Conservation (phyloP, 169 alveolate species). For the Ichthyophthirius multifiliis region DNA sequence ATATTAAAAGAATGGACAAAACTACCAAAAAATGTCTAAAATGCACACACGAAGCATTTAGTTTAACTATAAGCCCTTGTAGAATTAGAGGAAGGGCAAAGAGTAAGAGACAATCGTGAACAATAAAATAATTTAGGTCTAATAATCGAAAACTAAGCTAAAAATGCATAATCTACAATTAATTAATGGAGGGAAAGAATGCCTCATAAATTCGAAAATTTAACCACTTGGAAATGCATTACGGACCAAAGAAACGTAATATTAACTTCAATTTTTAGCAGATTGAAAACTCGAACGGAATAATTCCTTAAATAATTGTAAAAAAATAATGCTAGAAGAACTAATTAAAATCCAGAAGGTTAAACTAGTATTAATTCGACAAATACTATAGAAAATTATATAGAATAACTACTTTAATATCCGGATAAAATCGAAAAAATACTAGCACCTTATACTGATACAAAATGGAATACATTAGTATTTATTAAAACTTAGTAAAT, state of each 20-base stretch:
- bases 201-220: background rate
- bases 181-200: slow-evolving; percentile 8
- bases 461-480: background rate
- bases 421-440: background rate
- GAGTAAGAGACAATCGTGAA: background rate
- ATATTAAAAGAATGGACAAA: background rate
- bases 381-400: too few relatives aligned
- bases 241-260: background rate
- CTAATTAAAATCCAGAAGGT: too few relatives aligned
- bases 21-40: background rate
- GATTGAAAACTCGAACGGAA: too few relatives aligned
- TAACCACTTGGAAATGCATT: background rate
- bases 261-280: background rate
- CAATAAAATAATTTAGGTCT: background rate
- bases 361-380: too few relatives aligned
- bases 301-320: too few relatives aligned
- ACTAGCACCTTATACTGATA: background rate
- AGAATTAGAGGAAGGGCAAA: background rate
- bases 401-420: background rate
- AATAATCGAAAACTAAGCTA: background rate
- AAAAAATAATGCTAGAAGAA: too few relatives aligned
- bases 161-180: background rate
- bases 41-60: background rate
- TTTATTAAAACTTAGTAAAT: background rate
- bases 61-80: background rate